phyloP scores from a whole-genome alignment of 306 rosid genomes.

The Vigna radiata region DNA sequence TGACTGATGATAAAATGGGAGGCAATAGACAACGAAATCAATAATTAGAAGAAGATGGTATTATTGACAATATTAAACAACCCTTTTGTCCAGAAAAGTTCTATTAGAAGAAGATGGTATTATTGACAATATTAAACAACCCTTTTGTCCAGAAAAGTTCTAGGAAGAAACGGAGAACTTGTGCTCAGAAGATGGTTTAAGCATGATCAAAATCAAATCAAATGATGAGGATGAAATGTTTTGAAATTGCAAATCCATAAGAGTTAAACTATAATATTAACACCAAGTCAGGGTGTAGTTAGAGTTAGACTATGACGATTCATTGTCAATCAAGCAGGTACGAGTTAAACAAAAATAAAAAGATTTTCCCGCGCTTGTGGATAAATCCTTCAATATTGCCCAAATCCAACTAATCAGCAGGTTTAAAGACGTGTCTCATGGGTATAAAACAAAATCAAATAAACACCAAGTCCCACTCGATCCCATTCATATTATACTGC shows the following conservation, averaged over 20 bases:
- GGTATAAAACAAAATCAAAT: constrained; percentile 10
- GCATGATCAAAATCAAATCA: constrained; percentile 1
- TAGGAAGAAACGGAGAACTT: neutral
- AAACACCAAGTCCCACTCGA: neutral
- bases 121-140: constrained; percentile 1
- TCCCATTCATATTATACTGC: neutral
- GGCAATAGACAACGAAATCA: constrained; percentile 3
- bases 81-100: neutral
- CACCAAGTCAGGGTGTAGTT: neutral
- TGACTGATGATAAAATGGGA: neutral
- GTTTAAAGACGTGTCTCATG: neutral
- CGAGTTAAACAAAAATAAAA: neutral
- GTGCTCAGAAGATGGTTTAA: constrained; percentile 18
- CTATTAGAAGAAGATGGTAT: neutral
- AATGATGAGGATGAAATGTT: constrained; percentile 10
- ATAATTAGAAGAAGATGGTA: neutral
- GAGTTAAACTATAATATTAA: constrained; percentile 6
- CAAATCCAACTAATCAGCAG: neutral
- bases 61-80: constrained; percentile 3
- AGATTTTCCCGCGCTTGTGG: neutral
- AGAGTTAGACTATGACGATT: neutral
- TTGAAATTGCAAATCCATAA: neutral
- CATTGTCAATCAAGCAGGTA: neutral
- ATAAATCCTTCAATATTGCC: neutral
- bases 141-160: neutral